phyloP scores from a whole-genome alignment of 169 alveolate genomes.

The Cryptosporidium ubiquitum region DNA sequence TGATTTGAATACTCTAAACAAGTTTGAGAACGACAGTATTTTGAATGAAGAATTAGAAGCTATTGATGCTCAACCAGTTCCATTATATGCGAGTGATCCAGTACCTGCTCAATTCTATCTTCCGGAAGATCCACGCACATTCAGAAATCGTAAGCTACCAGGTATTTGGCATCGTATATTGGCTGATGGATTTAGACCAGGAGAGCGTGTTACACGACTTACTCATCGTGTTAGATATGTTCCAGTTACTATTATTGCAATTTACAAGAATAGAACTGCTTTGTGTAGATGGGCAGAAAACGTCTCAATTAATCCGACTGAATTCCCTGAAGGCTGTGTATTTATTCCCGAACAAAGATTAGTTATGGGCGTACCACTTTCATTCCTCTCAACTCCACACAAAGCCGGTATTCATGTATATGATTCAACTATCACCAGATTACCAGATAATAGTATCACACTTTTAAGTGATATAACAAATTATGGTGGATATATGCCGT shows the following conservation, averaged over 20 bases:
- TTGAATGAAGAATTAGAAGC: constrained; percentile 71
- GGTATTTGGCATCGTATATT: constrained; percentile 75
- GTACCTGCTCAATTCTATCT: constrained; percentile 69
- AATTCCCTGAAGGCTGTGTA: constrained; percentile 74
- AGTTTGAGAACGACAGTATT: constrained; percentile 27
- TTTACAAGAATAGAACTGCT: constrained; percentile 66
- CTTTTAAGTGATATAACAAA: constrained; percentile 26
- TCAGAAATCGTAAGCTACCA: constrained; percentile 56
- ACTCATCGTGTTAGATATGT: constrained; percentile 70
- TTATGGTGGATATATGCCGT: constrained; percentile 71
- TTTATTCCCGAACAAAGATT: constrained; percentile 69
- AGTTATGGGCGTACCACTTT: constrained; percentile 74
- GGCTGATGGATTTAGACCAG: constrained; percentile 74
- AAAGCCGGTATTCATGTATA: constrained; percentile 74
- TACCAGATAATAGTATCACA: constrained; percentile 57
- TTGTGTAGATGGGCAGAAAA: constrained; percentile 73
- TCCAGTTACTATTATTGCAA: constrained; percentile 71
- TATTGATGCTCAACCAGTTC: constrained; percentile 73
- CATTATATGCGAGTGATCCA: constrained; percentile 60
- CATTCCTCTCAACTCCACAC: constrained; percentile 71
- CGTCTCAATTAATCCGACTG: constrained; percentile 54
- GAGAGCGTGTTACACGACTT: constrained; percentile 64
- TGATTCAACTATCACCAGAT: constrained; percentile 57
- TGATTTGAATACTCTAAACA: constrained; percentile 40
- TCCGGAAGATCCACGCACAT: constrained; percentile 69